Conservation (phyloP, 805 yeast genomes). For the Peterozyma xylosa region DNA sequence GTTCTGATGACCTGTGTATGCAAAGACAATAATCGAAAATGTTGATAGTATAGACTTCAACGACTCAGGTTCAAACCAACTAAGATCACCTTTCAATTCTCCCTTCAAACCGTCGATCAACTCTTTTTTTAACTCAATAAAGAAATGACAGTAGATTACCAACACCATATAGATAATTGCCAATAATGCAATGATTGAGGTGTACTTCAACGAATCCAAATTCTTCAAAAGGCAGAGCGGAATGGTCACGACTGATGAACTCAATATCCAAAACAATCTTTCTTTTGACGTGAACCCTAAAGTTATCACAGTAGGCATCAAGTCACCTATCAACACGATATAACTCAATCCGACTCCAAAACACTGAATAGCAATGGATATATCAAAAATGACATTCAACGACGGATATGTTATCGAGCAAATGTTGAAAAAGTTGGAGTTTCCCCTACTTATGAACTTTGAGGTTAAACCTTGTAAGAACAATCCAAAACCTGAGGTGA, state of each 20-base stretch:
- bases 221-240: conserved; percentile 59
- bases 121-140: conserved; percentile 16
- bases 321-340: conserved; percentile 67
- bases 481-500: conserved; percentile 62
- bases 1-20: conserved; percentile 78
- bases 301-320: conserved; percentile 50
- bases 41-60: conserved; percentile 44
- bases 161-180: conserved; percentile 59
- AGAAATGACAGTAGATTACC: conserved; percentile 44
- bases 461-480: conserved; percentile 56
- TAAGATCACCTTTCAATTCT: conserved; percentile 33
- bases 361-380: conserved; percentile 69
- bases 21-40: conserved; percentile 70
- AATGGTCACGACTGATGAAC: conserved; percentile 43
- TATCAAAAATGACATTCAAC: conserved; percentile 62
- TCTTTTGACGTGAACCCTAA: conserved; percentile 19
- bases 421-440: conserved; percentile 65
- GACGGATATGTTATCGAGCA: conserved; percentile 68
- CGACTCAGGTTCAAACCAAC: conserved; percentile 33
- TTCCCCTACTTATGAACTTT: conserved; percentile 44
- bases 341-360: conserved; percentile 73
- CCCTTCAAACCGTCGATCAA: conserved; percentile 32
- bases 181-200: conserved; percentile 61
- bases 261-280: conserved; percentile 47
- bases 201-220: conserved; percentile 61